A percentile compares a stretch with the other conserved stretches of the same genome.
phyloP scores from a whole-genome alignment of 2,329 filamentous ascomycete genomes.

The Clonostachys solani region DNA sequence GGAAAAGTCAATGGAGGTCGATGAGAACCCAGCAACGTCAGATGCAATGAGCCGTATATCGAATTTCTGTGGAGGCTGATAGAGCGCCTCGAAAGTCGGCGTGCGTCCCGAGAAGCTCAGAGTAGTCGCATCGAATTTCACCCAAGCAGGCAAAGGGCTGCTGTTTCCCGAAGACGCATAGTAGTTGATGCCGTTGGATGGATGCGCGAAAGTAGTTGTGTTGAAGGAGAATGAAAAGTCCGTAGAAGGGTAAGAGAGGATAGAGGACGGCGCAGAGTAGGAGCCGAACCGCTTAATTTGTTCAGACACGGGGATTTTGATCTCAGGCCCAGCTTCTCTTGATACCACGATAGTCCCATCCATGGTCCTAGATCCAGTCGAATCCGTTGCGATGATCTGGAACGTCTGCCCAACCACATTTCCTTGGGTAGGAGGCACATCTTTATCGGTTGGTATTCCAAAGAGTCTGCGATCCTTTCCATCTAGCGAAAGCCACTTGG shows the following conservation, averaged over 20 bases:
- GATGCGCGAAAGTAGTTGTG: conserved; percentile 58
- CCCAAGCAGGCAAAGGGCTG: conserved; percentile 82
- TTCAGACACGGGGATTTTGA: conserved; percentile 51
- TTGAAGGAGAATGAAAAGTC: conserved; percentile 50
- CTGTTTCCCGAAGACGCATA: conserved; percentile 74
- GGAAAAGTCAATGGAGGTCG: conserved; percentile 60
- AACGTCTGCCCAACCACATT: conserved; percentile 58
- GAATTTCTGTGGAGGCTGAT: conserved; percentile 68
- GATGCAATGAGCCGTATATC: conserved; percentile 72
- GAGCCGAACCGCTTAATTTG: conserved; percentile 55
- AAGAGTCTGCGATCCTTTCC: conserved; percentile 59
- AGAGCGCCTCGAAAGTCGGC: conserved; percentile 58
- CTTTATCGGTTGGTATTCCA: conserved; percentile 59
- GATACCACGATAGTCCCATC: conserved; percentile 70
- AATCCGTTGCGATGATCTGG: conserved; percentile 65
- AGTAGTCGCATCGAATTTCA: conserved; percentile 62
- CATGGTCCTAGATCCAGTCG: conserved; percentile 57
- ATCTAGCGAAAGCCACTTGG: conserved; percentile 73
- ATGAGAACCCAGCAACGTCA: conserved; percentile 74
- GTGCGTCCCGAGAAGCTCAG: conserved; percentile 69
- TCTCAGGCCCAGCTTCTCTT: conserved; percentile 43
- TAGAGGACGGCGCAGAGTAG: conserved; percentile 54
- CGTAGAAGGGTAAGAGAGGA: conserved; percentile 50
- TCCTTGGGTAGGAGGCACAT: conserved; percentile 31
- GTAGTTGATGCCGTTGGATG: conserved; percentile 54